Evolutionary conservation across 257 asterid species (phyloP).

Genomic region (Knoxia roxburghii): DNA sequence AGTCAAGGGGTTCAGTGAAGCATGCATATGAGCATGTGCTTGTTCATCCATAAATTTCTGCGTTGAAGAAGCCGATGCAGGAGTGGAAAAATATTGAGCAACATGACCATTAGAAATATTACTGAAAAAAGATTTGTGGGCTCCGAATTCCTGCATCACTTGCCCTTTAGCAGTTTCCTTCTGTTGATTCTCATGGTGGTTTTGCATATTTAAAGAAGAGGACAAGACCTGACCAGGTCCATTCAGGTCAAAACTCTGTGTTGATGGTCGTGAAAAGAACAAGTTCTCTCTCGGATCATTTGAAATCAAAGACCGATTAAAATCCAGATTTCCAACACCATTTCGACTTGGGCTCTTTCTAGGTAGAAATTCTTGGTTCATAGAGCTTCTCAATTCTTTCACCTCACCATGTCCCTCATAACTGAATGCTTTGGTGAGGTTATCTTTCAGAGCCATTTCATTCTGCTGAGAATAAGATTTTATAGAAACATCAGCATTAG

Average conservation of each 20-base stretch:
- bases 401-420: constrained; percentile 36
- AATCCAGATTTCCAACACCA: constrained; percentile 26
- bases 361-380: constrained; percentile 30
- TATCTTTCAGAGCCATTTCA: constrained; percentile 19
- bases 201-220: constrained; percentile 24
- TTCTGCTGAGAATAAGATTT: constrained; percentile 34
- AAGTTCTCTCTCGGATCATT: constrained; percentile 24
- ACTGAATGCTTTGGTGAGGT: constrained; percentile 22
- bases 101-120: constrained; percentile 31
- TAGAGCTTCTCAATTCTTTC: constrained; percentile 27
- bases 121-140: constrained; percentile 30
- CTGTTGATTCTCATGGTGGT: constrained; percentile 30
- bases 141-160: constrained; percentile 29
- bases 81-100: constrained; percentile 27
- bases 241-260: constrained; percentile 32
- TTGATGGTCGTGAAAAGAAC: constrained; percentile 29
- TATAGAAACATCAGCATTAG: constrained; percentile 28
- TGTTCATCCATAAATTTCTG: constrained; percentile 39
- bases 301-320: constrained; percentile 33
- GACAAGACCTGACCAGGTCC: constrained; percentile 27
- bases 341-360: constrained; percentile 38
- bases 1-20: constrained; percentile 28
- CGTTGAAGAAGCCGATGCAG: constrained; percentile 25
- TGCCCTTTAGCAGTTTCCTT: constrained; percentile 32
- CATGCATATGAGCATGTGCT: constrained; percentile 26